A percentile compares a stretch with the other conserved stretches of the same genome.
phyloP scores from a whole-genome alignment of 1,284 basidiomycete species.

The Erythrobasidium hasegawianum region DNA sequence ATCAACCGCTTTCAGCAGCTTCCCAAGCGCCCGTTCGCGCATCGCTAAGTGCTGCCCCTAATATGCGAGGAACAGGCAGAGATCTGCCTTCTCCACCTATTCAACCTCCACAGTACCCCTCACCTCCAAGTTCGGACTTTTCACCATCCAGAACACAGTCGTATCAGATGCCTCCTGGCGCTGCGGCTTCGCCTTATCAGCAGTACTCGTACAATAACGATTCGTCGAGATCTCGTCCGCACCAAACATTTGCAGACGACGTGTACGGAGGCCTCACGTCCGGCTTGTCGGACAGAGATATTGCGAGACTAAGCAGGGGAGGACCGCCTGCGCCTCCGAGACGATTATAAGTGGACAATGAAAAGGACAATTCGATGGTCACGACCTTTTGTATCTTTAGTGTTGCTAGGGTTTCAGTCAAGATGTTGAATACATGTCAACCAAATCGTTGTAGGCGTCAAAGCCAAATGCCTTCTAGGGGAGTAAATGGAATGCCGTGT shows the following conservation, averaged over 20 bases:
- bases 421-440: too few relatives aligned
- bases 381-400: too few relatives aligned
- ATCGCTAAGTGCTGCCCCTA: constrained; percentile 10
- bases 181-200: too few relatives aligned
- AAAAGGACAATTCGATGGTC: too few relatives aligned
- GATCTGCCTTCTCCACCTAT: constrained; percentile 7
- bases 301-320: constrained; percentile 12
- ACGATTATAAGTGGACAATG: too few relatives aligned
- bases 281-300: constrained; percentile 26
- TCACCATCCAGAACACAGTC: constrained; percentile 9
- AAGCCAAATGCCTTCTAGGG: too few relatives aligned
- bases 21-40: constrained; percentile 18
- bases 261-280: constrained; percentile 24
- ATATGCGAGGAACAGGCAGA: not conserved
- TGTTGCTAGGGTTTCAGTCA: too few relatives aligned
- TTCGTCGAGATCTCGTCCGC: not conserved
- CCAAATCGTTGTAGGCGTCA: too few relatives aligned
- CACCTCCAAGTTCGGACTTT: constrained; percentile 33
- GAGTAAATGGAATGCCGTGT: too few relatives aligned
- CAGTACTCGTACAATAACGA: too few relatives aligned
- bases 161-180: too few relatives aligned
- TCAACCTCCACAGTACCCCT: constrained; percentile 39
- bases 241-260: constrained; percentile 15
- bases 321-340: too few relatives aligned
- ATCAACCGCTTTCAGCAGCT: constrained; percentile 2